Percentiles rank a stretch among this genome's conserved stretches.
Conservation (phyloP, 169 alveolate genomes). For the Cryptosporidium sp. region DNA sequence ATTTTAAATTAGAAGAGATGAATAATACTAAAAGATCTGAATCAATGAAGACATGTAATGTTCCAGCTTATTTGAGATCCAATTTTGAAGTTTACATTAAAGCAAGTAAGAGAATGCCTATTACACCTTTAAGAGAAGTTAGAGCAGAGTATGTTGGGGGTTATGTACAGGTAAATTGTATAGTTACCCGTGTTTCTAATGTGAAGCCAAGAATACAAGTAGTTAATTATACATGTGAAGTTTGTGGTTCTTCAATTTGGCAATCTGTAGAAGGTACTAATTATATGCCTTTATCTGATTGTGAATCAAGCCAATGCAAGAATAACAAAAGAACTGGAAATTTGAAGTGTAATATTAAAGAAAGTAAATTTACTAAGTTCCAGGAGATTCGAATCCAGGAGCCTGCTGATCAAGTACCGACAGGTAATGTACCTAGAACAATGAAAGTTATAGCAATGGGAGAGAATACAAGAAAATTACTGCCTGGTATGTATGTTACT, state of each 20-base stretch:
- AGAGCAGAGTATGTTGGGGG: conserved; percentile 92
- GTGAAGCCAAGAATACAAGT: conserved; percentile 93
- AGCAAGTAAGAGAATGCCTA: conserved; percentile 83
- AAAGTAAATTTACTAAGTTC: conserved; percentile 90
- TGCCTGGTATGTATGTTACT: conserved; percentile 90
- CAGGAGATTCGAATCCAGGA: conserved; percentile 95
- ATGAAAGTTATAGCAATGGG: conserved; percentile 91
- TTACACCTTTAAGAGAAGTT: conserved; percentile 89
- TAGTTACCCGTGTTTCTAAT: conserved; percentile 93
- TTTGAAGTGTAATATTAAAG: conserved; percentile 76
- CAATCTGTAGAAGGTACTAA: conserved; percentile 87
- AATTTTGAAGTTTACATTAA: conserved; percentile 81
- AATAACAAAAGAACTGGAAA: conserved; percentile 89
- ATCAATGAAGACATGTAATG: conserved; percentile 84
- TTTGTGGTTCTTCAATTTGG: conserved; percentile 91
- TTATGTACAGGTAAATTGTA: conserved; percentile 85
- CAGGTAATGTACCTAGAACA: conserved; percentile 95
- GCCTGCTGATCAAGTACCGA: conserved; percentile 93
- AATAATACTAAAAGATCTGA: conserved; percentile 70
- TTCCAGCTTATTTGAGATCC: conserved; percentile 83
- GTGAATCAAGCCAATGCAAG: conserved; percentile 90
- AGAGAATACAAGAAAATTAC: conserved; percentile 83
- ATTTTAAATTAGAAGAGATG: conserved; percentile 44
- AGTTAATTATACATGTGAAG: conserved; percentile 95
- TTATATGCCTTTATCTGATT: conserved; percentile 92